Conservation (phyloP, 2,329 filamentous ascomycete species). For the Neonectria faginata region DNA sequence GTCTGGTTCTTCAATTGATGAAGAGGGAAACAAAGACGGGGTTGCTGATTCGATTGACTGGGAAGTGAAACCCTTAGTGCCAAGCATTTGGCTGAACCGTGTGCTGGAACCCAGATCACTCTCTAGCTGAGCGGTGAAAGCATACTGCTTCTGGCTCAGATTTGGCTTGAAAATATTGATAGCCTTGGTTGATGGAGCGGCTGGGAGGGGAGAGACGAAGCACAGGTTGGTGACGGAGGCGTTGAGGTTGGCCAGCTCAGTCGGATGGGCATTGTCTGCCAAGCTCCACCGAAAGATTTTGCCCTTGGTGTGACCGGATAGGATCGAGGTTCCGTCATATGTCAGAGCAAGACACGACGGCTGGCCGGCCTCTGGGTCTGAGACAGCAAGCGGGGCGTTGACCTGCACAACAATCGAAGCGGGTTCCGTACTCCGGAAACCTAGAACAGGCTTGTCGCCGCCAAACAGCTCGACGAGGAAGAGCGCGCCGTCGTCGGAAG, state of each 20-base stretch:
- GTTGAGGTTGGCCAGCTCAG: conserved; percentile 77
- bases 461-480: conserved; percentile 81
- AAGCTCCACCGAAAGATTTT: conserved; percentile 86
- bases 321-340: conserved; percentile 82
- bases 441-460: conserved; percentile 66
- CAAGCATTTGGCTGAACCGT: conserved; percentile 59
- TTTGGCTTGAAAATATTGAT: conserved; percentile 83
- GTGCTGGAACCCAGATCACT: conserved; percentile 54
- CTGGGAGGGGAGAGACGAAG: conserved; percentile 73
- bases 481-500: conserved; percentile 82
- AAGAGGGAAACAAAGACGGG: conserved; percentile 54
- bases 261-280: conserved; percentile 74
- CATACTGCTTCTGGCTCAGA: conserved; percentile 73
- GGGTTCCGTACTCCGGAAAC: conserved; percentile 62
- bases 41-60: conserved; percentile 64
- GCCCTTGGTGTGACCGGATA: conserved; percentile 85
- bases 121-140: conserved; percentile 73
- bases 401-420: conserved; percentile 69
- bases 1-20: conserved; percentile 33
- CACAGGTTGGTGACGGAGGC: conserved; percentile 84
- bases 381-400: conserved; percentile 64
- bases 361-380: conserved; percentile 72
- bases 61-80: conserved; percentile 59
- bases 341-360: conserved; percentile 77
- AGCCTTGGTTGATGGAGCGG: conserved; percentile 58